These are phyloP conservation scores for Trichoderma asperellum DNA, from an alignment of 2,329 filamentous ascomycete genomes.

Conservation along the genomic window DNA sequence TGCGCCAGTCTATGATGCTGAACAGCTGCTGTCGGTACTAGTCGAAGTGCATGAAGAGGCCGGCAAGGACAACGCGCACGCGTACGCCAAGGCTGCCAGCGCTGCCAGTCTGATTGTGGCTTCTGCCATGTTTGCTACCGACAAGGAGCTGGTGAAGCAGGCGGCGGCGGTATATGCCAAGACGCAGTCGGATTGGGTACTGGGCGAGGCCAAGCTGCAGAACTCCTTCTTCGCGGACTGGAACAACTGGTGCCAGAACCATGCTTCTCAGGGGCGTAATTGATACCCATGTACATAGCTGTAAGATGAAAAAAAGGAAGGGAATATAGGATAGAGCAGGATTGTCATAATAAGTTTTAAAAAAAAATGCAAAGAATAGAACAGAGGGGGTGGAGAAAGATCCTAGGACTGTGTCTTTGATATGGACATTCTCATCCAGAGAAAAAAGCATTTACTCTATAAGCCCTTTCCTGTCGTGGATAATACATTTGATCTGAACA, in stretches of 20 bases:
- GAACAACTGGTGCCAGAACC: slow-evolving; percentile 71
- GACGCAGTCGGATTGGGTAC: slow-evolving; percentile 61
- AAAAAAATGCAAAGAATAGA: not conserved
- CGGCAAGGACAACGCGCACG: slow-evolving; percentile 64
- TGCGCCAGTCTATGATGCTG: slow-evolving; percentile 32
- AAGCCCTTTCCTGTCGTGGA: slow-evolving; percentile 40
- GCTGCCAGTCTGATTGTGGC: slow-evolving; percentile 70
- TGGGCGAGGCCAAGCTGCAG: slow-evolving; percentile 63
- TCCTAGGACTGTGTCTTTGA: not conserved
- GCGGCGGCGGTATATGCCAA: slow-evolving; percentile 67
- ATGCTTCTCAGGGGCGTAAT: slow-evolving; percentile 42
- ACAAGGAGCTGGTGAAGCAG: slow-evolving; percentile 56
- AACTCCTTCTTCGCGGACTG: slow-evolving; percentile 71
- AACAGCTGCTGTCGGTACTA: slow-evolving; percentile 62
- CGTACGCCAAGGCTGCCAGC: slow-evolving; percentile 76
- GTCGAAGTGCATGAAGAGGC: slow-evolving; percentile 70
- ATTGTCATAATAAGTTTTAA: not conserved
- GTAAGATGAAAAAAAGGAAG: not conserved
- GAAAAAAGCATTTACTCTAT: slow-evolving; percentile 44
- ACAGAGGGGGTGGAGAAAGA: not conserved
- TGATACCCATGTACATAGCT: slow-evolving; percentile 34
- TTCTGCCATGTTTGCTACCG: slow-evolving; percentile 60
- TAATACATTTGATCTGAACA: slow-evolving; percentile 41
- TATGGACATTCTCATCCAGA: slow-evolving; percentile 30
- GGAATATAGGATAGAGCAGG: slow-evolving; percentile 3